Evolutionary conservation across 2,329 filamentous ascomycete species (phyloP).

Genomic region (Hypomyces perniciosus): DNA sequence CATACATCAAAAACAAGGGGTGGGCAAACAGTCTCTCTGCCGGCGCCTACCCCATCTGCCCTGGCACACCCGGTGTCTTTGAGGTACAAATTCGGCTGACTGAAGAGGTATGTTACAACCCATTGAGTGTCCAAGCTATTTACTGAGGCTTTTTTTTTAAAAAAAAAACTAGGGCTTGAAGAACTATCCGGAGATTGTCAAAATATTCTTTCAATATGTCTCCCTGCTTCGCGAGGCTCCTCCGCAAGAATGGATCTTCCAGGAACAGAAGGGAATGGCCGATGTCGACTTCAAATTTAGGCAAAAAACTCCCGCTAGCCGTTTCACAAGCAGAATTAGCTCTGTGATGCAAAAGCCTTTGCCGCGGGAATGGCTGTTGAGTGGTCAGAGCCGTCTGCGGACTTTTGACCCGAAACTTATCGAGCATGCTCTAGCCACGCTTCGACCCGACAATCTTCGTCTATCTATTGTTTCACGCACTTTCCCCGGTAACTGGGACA

Average conservation of each 20-base stretch:
- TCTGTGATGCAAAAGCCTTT: constrained; percentile 87
- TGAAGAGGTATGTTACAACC: constrained; percentile 54
- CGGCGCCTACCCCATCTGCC: constrained; percentile 68
- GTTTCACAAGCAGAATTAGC: constrained; percentile 80
- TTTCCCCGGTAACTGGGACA: constrained; percentile 75
- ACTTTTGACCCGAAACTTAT: constrained; percentile 78
- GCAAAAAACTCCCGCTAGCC: constrained; percentile 84
- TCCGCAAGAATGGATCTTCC: constrained; percentile 88
- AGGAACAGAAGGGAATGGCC: constrained; percentile 83
- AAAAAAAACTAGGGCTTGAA: constrained; percentile 57
- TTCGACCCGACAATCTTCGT: constrained; percentile 85
- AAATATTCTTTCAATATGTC: constrained; percentile 86
- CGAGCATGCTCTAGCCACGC: constrained; percentile 61
- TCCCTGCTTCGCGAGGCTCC: constrained; percentile 73
- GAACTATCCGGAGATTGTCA: constrained; percentile 75
- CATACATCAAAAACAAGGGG: constrained; percentile 82
- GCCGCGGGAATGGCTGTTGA: constrained; percentile 81
- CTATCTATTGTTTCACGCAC: constrained; percentile 78
- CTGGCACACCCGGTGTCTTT: constrained; percentile 71
- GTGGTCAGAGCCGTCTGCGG: constrained; percentile 67
- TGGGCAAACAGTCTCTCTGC: constrained; percentile 82
- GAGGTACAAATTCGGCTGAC: constrained; percentile 75
- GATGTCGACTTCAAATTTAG: constrained; percentile 94
- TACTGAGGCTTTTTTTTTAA: constrained; percentile 9
- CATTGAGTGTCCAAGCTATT: background rate